phyloP scores from a whole-genome alignment of 345 rosid species.

The Turnera subulata region DNA sequence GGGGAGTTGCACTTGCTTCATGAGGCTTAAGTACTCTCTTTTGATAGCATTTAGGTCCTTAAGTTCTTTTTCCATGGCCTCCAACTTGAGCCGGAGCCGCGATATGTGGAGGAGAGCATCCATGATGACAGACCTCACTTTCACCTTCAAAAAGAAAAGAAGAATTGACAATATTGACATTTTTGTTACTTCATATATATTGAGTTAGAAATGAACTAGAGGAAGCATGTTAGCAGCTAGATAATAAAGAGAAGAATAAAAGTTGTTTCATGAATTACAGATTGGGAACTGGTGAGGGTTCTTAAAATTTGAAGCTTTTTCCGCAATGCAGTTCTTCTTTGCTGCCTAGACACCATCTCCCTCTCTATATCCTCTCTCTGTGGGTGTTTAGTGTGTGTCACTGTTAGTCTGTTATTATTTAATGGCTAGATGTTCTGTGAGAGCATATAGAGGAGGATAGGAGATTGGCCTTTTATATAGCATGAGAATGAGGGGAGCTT shows the following conservation, averaged over 20 bases:
- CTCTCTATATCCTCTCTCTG: slow-evolving; percentile 14
- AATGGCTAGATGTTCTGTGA: too few species aligned
- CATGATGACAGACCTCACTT: slow-evolving; percentile 32
- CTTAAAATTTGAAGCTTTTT: slow-evolving; percentile 47
- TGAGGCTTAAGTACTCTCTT: slow-evolving; percentile 28
- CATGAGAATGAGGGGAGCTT: slow-evolving; percentile 14
- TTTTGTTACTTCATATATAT: too few species aligned
- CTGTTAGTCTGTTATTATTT: too few species aligned
- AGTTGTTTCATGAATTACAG: slow-evolving; percentile 27
- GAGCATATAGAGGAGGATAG: too few species aligned
- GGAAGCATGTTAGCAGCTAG: too few species aligned
- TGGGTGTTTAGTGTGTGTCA: too few species aligned
- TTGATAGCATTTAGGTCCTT: slow-evolving; percentile 37
- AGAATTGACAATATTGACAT: too few species aligned
- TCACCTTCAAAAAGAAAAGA: slow-evolving; percentile 34
- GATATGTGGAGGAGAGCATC: slow-evolving; percentile 45
- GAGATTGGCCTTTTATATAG: slow-evolving; percentile 35
- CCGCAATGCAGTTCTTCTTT: slow-evolving; percentile 37
- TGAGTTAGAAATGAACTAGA: too few species aligned
- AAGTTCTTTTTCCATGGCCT: slow-evolving; percentile 44
- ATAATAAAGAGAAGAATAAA: not conserved
- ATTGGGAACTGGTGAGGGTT: slow-evolving; percentile 43
- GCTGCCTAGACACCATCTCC: slow-evolving; percentile 45
- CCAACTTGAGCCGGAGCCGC: slow-evolving; percentile 57
- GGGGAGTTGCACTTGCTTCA: slow-evolving; percentile 32